Conservation (phyloP, 2,329 filamentous ascomycete species). For the Talaromyces verruculosus region DNA sequence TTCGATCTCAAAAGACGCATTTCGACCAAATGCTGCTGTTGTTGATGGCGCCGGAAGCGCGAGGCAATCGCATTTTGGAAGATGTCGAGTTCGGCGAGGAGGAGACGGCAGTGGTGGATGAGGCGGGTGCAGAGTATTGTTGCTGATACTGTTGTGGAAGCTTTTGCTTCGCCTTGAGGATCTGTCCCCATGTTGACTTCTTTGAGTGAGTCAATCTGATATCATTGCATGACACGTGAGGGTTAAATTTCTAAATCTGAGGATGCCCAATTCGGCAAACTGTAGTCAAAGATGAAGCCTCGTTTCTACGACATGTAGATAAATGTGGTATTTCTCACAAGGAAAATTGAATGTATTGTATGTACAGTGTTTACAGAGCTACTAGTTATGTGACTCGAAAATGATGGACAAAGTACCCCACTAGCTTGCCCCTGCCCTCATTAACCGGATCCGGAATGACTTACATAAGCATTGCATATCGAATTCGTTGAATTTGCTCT, state of each 20-base stretch:
- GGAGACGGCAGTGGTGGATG: constrained; percentile 38
- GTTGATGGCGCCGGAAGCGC: constrained; percentile 46
- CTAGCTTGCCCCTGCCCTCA: background rate
- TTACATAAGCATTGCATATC: background rate
- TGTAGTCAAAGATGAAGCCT: background rate
- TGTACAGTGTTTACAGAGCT: background rate
- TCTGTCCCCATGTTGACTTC: background rate
- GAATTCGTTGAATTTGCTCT: background rate
- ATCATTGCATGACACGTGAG: background rate
- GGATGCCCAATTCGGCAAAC: background rate
- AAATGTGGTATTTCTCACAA: background rate
- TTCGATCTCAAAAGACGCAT: constrained; percentile 51
- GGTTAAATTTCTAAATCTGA: background rate
- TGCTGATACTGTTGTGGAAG: background rate
- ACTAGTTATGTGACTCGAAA: background rate
- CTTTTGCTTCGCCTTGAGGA: background rate
- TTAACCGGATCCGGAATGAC: background rate
- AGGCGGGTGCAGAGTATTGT: constrained; percentile 33
- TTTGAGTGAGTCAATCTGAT: background rate
- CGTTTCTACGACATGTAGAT: background rate
- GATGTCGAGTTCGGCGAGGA: constrained; percentile 49
- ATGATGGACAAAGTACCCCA: constrained; percentile 6
- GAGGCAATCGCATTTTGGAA: constrained; percentile 45
- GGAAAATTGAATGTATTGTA: background rate
- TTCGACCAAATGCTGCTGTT: constrained; percentile 42